phyloP scores from a whole-genome alignment of 2,329 filamentous ascomycete genomes.

The Colletotrichum aenigma region DNA sequence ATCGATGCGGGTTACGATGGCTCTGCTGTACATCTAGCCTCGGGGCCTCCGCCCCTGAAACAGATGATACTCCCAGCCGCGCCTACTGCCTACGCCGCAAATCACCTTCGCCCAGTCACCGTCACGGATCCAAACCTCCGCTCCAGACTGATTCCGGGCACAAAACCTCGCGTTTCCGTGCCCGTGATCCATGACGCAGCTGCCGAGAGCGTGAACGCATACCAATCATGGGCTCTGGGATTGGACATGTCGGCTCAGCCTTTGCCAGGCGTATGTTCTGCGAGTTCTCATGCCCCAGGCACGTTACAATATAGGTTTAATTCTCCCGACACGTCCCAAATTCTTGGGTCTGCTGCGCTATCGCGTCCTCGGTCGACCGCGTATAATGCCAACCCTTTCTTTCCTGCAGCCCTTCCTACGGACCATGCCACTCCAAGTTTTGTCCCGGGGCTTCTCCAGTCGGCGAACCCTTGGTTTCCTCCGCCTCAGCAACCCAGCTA shows the following conservation, averaged over 20 bases:
- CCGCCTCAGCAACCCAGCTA: conserved; percentile 7
- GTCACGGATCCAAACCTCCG: background rate
- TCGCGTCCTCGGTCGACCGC: background rate
- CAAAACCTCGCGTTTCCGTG: background rate
- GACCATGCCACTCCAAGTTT: background rate
- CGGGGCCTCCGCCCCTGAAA: conserved; percentile 79
- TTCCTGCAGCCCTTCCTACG: background rate
- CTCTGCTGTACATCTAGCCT: conserved; percentile 72
- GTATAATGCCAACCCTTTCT: background rate
- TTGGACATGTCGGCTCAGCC: background rate
- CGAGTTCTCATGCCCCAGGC: background rate
- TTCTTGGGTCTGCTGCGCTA: background rate
- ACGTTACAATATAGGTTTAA: background rate
- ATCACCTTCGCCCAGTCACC: conserved; percentile 12
- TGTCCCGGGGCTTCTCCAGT: background rate
- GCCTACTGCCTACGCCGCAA: conserved; percentile 19
- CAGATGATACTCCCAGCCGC: conserved; percentile 76
- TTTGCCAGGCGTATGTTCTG: background rate
- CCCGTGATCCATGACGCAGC: background rate
- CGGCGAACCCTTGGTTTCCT: background rate
- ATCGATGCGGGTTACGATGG: conserved; percentile 91
- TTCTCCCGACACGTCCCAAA: background rate
- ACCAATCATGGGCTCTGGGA: background rate
- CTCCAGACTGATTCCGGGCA: background rate
- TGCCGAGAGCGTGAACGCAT: background rate